Base-by-base conservation (phyloP, 148 eudicot species). In the Chenopodium suecicum region DNA sequence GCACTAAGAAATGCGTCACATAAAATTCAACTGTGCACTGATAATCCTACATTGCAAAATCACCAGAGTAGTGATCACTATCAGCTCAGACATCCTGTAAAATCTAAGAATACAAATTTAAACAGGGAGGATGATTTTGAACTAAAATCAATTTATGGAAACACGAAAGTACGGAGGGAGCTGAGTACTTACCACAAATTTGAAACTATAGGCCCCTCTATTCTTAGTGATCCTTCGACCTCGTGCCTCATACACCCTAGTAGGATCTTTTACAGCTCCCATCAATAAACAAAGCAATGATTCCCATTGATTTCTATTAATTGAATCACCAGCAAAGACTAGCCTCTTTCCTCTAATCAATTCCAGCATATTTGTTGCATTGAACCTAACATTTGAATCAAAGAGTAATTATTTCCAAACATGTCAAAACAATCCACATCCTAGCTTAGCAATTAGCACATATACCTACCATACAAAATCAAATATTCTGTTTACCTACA, bases 291-390 rank as follows among this genome's bases (percentile, higher is more conserved):
- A 96, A 70, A 96, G 86, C 92, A 96, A 85, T 27, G 99, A 96
- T 37, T 96, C 99, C 99, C 98, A 94, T 83, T 96, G 99, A 73
- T 96, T 96, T 82, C 99, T 89, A 76, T 93, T 95, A 29, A 95
- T 87, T 4, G 98, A 95, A 88, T 95, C 98, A 69, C 98, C 98
- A 62, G 92, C 94, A 82, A 93, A 95, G 10, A 95, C 97, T 74
- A 95, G 81, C 78, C 98, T 91, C 90, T 93, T 95, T 66, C 99
- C 97, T 85, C 94, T 89, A 31, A 96, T 91, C 77, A 87, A 63
- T 77, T 95, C 94, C 87, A 95, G 86, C 98, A 94, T 89, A 65
- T 84, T 84, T 58, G 92, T 86, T 70, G 97, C 98, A 87, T 95
- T 90, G 84, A 94, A 94, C 90, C 98, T 94, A 79, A 52, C 46